Base-by-base conservation (phyloP, 2,329 filamentous ascomycete genomes). In the Penicillium fuscoglaucum region DNA sequence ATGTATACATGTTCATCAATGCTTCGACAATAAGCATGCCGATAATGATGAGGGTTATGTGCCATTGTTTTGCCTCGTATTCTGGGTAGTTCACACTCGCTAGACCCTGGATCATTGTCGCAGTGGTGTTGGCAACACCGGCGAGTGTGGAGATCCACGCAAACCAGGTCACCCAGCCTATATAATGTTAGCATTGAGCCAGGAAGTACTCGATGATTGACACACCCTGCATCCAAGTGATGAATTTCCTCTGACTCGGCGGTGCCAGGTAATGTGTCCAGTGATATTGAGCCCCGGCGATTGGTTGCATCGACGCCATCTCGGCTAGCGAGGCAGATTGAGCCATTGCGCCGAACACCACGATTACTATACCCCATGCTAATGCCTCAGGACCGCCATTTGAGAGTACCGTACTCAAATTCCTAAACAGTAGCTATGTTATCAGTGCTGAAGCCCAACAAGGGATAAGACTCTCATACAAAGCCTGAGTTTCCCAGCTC, bases 231-330 rank as follows among this genome's bases (percentile, higher is more conserved):
- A 66, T 65, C 65, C 67, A 66, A 15, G 73, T 75, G 24, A 70
- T 72, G 45, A 76, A 75, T 46, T 60, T 67, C 40, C 61, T 63
- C 24, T 68, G 66, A 1, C 57, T 57, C 0, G 60, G 58, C 1
- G 73, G 74, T 12, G 74, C 73, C 19, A 76, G 63, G 9, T 68
- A 62, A 29, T 70, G 68, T 6, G 75, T 78, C 76, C 76, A 79
- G 59, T 78, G 74, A 58, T 79, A 79, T 59, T 78, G 76, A 4
- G 75, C 77, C 12, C 75, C 76, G 0, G 76, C 76, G 37, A 77
- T 70, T 4, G 76, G 76, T 17, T 71, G 70, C 61, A 78, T 76
- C 0, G 76, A 77, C 1, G 72, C 72, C 67, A 79, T 65, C 59
- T 79, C 76, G 7, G 72, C 76, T 39, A 78, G 65, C 1, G 76